Base-by-base conservation (phyloP, 179 eudicot genomes). In the Silene noctiflora region DNA sequence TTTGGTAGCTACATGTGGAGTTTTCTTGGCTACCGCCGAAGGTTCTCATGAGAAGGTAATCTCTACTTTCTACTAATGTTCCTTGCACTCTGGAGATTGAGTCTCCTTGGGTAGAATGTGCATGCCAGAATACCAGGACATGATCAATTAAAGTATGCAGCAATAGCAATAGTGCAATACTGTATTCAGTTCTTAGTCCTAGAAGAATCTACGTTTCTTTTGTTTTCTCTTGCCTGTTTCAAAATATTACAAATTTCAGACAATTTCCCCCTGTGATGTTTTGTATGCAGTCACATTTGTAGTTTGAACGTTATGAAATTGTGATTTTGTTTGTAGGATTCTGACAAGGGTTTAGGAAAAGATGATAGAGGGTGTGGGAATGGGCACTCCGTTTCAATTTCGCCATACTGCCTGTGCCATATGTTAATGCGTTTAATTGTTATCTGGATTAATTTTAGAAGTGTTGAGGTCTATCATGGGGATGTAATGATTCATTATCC, bases 21-120 rank as follows among this genome's bases (percentile, higher is more conserved):
- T 81, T 76, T 71, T 88, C 61, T 82, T 91, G 71, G 85, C 89
- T 55, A 84, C 88, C 65, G 61, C 83, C 75, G 92, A 87, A 72
- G 96, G 96, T 76, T 89, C 96, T 78, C 98, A 90, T 83, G 97
- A 78, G 79, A 91, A 91, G 99, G 99, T 95, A 85, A 67, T 73
- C 35, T 67, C 8, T n/a, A 10, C 46, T 31, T 68, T 20, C 17
- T 4, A 21, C 51, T 4, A 35, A 48, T 31, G 59, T 59, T 3
- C 62, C 58, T 8, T 75, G 51, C 42, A 69, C 33, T 55, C 20
- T 16, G 59, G 25, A 12, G 0, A 13, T 21, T 25, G 21, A 71
- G 75, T 53, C 24, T 60, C 4, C 11, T 60, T 60, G 42, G 7
- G 12, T 22, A 19, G n/a, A 44, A 33, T 71, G 24, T 16, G 6